Evolutionary conservation across 2,329 filamentous ascomycete genomes (phyloP).

Genomic region (Paracorniculantispora psalliotae): DNA sequence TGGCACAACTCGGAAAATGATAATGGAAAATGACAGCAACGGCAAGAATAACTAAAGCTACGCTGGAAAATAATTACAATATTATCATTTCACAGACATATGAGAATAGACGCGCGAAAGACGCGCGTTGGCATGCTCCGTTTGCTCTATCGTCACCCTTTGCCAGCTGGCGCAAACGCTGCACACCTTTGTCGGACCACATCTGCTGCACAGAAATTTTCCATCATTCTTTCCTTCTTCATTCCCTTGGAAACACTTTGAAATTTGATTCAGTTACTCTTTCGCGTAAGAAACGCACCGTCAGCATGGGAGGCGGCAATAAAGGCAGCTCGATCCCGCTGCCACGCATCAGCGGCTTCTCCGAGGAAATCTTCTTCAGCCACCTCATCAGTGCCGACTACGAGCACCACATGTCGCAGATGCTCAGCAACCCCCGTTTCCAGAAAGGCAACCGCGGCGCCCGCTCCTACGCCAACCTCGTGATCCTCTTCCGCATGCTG

Average conservation of each 20-base stretch:
- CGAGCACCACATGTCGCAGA: background rate
- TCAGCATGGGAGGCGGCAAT: no score
- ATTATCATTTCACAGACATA: no score
- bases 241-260: background rate
- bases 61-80: no score
- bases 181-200: background rate
- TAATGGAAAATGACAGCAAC: no score
- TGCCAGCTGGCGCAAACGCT: slow-evolving; percentile 5
- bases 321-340: no score
- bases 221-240: background rate
- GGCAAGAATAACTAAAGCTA: no score
- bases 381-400: background rate
- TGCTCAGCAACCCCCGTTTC: background rate
- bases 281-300: no score
- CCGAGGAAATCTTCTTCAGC: background rate
- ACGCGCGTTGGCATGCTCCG: background rate
- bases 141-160: background rate
- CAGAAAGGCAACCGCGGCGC: slow-evolving; percentile 1
- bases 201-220: no score
- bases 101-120: no score
- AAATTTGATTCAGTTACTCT: no score
- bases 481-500: slow-evolving; percentile 9
- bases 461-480: slow-evolving; percentile 2
- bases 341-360: slow-evolving; percentile 4
- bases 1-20: no score